These are phyloP conservation scores for Aspergillus ochraceoroseus DNA, from an alignment of 2,329 filamentous ascomycete genomes.

Conservation along the genomic window DNA sequence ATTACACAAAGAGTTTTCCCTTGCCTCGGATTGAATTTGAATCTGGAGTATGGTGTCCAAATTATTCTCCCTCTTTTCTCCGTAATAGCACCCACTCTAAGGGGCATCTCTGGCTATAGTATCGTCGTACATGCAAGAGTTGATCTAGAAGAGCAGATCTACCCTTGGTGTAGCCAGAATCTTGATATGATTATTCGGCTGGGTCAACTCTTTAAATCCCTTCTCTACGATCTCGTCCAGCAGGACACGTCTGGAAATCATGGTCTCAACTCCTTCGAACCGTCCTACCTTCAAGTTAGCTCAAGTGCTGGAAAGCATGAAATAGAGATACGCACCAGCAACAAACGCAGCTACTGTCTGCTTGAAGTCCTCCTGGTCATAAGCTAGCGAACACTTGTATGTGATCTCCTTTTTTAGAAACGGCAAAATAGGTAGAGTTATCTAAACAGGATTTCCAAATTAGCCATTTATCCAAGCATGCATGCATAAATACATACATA, in stretches of 20 bases:
- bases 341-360: slow-evolving; percentile 12
- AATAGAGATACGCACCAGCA: neutral
- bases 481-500: too few relatives aligned
- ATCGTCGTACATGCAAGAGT: too few relatives aligned
- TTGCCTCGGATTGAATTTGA: slow-evolving; percentile 8
- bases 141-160: too few relatives aligned
- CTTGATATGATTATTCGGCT: slow-evolving; percentile 17
- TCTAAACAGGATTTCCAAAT: neutral
- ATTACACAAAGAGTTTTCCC: slow-evolving; percentile 13
- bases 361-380: slow-evolving; percentile 12
- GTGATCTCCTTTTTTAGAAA: slow-evolving; percentile 12
- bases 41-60: slow-evolving; percentile 7
- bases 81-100: too few relatives aligned
- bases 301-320: neutral
- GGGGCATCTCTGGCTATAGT: too few relatives aligned
- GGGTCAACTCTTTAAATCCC: slow-evolving; percentile 13
- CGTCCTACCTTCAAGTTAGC: neutral
- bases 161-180: slow-evolving; percentile 13
- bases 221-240: slow-evolving; percentile 15
- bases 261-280: slow-evolving; percentile 13
- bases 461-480: neutral
- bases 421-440: slow-evolving; percentile 6
- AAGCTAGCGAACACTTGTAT: slow-evolving; percentile 13
- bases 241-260: slow-evolving; percentile 10
- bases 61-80: too few relatives aligned